phyloP scores from a whole-genome alignment of 2,329 filamentous ascomycete genomes.

The Harringtonia lauricola region DNA sequence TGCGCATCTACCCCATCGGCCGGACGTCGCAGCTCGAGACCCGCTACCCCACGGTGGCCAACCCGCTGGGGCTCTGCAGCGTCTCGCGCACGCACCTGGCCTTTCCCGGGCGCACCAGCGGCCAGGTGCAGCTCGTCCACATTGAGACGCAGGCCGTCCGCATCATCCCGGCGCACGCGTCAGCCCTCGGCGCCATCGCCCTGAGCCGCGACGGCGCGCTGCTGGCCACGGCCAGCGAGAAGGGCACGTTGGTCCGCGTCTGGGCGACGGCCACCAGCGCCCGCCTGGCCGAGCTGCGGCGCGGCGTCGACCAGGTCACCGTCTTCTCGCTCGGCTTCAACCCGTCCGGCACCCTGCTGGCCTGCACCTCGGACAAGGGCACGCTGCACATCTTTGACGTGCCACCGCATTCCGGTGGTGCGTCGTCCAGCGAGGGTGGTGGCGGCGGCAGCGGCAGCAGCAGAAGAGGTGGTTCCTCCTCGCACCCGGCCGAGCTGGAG shows the following conservation, averaged over 20 bases:
- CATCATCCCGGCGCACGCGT: slow-evolving; percentile 85
- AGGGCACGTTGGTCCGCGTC: slow-evolving; percentile 79
- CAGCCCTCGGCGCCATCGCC: slow-evolving; percentile 64
- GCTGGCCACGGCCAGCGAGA: slow-evolving; percentile 83
- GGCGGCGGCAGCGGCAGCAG: not conserved
- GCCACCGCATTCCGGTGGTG: slow-evolving; percentile 36
- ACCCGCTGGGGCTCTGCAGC: slow-evolving; percentile 69
- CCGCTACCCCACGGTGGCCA: slow-evolving; percentile 77
- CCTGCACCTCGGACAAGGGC: slow-evolving; percentile 92
- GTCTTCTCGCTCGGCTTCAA: slow-evolving; percentile 86
- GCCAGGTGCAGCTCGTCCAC: slow-evolving; percentile 83
- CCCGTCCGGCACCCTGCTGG: slow-evolving; percentile 66
- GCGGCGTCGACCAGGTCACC: slow-evolving; percentile 78
- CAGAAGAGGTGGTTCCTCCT: not conserved
- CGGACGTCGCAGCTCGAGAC: slow-evolving; percentile 59
- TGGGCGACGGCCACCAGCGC: slow-evolving; percentile 74
- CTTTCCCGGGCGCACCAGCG: slow-evolving; percentile 77
- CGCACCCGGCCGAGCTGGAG: slow-evolving; percentile 4
- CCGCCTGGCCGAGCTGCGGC: slow-evolving; percentile 71
- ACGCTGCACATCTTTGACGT: slow-evolving; percentile 92
- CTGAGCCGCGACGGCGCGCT: slow-evolving; percentile 72
- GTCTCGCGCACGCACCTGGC: slow-evolving; percentile 60
- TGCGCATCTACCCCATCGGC: slow-evolving; percentile 71
- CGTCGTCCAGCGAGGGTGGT: too few relatives aligned
- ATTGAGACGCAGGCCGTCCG: slow-evolving; percentile 70